Conservation (phyloP, 192 early-diverging fungal species). For the Coemansia sp. region DNA sequence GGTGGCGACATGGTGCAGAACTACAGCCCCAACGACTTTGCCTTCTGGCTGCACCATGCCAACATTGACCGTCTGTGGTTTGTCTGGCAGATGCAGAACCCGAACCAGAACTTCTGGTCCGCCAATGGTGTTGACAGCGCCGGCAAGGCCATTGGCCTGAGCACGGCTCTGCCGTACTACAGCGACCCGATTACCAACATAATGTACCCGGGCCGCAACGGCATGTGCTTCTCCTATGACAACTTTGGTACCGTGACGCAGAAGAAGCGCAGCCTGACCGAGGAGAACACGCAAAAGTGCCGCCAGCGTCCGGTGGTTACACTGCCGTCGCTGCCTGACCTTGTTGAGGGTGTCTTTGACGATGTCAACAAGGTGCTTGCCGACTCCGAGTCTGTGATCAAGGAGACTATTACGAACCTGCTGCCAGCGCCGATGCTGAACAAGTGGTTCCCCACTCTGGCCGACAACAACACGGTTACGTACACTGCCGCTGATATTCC, state of each 20-base stretch:
- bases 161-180: conserved; percentile 26
- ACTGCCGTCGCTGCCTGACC: conserved; percentile 29
- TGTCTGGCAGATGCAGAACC: conserved; percentile 55
- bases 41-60: conserved; percentile 58
- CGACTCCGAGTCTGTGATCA: conserved; percentile 33
- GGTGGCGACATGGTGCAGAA: conserved; percentile 54
- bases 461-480: conserved; percentile 20
- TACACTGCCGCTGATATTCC: conserved; percentile 24
- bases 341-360: conserved; percentile 42
- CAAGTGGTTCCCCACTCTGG: conserved; percentile 52
- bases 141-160: conserved; percentile 17
- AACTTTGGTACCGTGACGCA: conserved; percentile 23
- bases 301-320: conserved; percentile 3
- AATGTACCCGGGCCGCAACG: conserved; percentile 35
- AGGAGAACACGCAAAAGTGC: conserved; percentile 29
- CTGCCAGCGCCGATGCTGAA: conserved; percentile 27
- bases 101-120: conserved; percentile 42
- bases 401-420: conserved; percentile 19
- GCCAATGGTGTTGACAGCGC: conserved; percentile 26
- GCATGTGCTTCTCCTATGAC: conserved; percentile 55
- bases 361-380: conserved; percentile 37
- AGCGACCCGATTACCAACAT: conserved; percentile 25
- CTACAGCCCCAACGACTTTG: conserved; percentile 56
- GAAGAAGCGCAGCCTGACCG: conserved; percentile 29
- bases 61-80: conserved; percentile 56